Evolutionary conservation across 2,329 filamentous ascomycete species (phyloP).

Genomic region (Colletotrichum coccodes): DNA sequence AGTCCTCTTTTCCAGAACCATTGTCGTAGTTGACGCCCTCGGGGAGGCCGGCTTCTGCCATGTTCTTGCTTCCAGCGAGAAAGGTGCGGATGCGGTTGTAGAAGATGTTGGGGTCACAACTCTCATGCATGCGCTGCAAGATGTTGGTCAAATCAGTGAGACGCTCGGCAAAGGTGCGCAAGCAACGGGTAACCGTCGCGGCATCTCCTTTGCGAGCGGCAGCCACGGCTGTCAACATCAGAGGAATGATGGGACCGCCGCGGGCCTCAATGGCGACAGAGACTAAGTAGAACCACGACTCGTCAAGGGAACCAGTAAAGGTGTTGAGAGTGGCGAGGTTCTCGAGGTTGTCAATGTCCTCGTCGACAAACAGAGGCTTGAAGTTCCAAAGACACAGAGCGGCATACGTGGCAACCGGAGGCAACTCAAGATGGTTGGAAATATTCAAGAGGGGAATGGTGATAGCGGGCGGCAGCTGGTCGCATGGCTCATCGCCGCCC

Average conservation of each 20-base stretch:
- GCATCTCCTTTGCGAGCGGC: constrained; percentile 79
- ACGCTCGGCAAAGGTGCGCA: constrained; percentile 86
- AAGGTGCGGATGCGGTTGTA: constrained; percentile 97
- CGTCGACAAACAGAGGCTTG: constrained; percentile 87
- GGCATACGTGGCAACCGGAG: constrained; percentile 93
- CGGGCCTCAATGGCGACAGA: constrained; percentile 96
- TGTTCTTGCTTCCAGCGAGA: constrained; percentile 96
- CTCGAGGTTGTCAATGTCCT: constrained; percentile 83
- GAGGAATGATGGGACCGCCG: constrained; percentile 84
- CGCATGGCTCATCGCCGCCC: constrained; percentile 86
- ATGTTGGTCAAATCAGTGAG: constrained; percentile 85
- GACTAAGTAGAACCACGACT: constrained; percentile 98
- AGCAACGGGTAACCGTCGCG: constrained; percentile 76
- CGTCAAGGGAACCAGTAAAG: constrained; percentile 93
- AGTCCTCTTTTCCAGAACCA: constrained; percentile 73
- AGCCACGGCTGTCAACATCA: constrained; percentile 89
- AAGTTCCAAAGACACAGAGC: constrained; percentile 96
- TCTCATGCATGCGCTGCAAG: constrained; percentile 91
- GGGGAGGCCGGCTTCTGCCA: constrained; percentile 92
- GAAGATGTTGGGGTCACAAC: constrained; percentile 93
- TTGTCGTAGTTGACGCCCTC: constrained; percentile 89
- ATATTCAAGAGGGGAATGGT: constrained; percentile 84
- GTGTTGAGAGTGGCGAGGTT: constrained; percentile 90
- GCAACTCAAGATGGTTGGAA: constrained; percentile 83
- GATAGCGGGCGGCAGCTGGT: constrained; percentile 82